Evolutionary conservation across 495 filamentous ascomycete genomes (phyloP), one percentile per base, ranked within the genome.

Genomic region (Penicillium flavigenum): DNA sequence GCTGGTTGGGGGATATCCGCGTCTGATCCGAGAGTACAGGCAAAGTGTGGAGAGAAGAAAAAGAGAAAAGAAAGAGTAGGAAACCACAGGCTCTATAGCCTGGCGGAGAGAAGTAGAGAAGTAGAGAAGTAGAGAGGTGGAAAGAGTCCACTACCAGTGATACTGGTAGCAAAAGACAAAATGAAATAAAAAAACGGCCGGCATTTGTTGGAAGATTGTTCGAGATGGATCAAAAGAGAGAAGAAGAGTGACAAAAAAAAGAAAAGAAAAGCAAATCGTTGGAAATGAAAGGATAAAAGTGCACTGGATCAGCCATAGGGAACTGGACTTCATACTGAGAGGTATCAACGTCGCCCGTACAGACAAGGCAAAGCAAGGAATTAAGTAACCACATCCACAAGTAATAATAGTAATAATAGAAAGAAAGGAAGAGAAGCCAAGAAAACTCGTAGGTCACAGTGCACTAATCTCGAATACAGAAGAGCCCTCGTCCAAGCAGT

Each of bases 381-480:
- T 67, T 63, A 61, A 72, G 69, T 70, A 71, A 71, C 59, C 70
- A 69, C 65, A 61, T 58, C 54, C 54, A 58, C 65, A 59, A 70
- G 56, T 60, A 65, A 64, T 64, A 72, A 65, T 69, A 69, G 54
- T 71, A 70, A 51, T 70, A 68, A 62, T 57, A 71, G 59, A 65
- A 62, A 57, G 64, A 59, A 58, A 63, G 58, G 62, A 64, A 56
- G 29, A 47, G 53, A 67, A 66, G 58, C 52, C 45, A 63, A 65
- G 54, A 67, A 70, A 64, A 49, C 60, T 72, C 68, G 67, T 68
- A 69, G 63, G 57, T 69, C 66, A 69, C 66, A 69, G 66, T 67
- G 64, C 66, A 70, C 55, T 64, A 64, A 64, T 63, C 64, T 71
- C 62, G 66, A 67, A 67, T 67, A 70, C 66, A 74, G 61, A 62